A percentile compares a stretch with the other conserved stretches of the same genome.
Evolutionary conservation across 2,329 filamentous ascomycete species (phyloP).

Genomic region (Ophiosphaerella narmari): DNA sequence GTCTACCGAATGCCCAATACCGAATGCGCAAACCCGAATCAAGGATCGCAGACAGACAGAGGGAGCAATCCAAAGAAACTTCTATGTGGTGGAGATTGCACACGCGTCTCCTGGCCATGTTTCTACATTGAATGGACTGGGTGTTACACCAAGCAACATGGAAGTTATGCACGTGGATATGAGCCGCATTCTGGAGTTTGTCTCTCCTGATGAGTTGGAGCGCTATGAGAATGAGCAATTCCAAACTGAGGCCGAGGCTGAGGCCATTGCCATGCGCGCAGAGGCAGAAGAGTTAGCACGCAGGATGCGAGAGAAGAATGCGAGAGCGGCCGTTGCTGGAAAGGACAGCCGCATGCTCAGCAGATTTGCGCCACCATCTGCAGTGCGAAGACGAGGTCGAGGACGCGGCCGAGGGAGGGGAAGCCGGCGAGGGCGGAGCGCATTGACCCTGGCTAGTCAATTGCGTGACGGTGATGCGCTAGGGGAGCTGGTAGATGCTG

Average conservation of each 20-base stretch:
- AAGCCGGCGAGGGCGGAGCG: slow-evolving; percentile 11
- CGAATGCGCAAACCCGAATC: slow-evolving; percentile 35
- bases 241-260: slow-evolving; percentile 30
- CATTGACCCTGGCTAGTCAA: not conserved
- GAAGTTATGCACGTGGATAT: slow-evolving; percentile 31
- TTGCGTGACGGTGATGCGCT: slow-evolving; percentile 2
- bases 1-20: slow-evolving; percentile 31
- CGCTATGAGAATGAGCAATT: slow-evolving; percentile 41
- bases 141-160: slow-evolving; percentile 2
- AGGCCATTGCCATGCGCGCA: slow-evolving; percentile 20
- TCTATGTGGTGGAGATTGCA: slow-evolving; percentile 30
- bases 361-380: slow-evolving; percentile 10
- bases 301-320: slow-evolving; percentile 31
- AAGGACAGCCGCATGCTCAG: slow-evolving; percentile 15
- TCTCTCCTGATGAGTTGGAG: slow-evolving; percentile 36
- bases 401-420: slow-evolving; percentile 21
- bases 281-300: slow-evolving; percentile 27
- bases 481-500: slow-evolving; percentile 3
- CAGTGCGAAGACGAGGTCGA: slow-evolving; percentile 4
- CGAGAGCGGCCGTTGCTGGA: slow-evolving; percentile 10
- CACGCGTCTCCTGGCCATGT: slow-evolving; percentile 4
- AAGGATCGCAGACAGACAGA: slow-evolving; percentile 34
- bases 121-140: slow-evolving; percentile 1
- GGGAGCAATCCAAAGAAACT: slow-evolving; percentile 26
- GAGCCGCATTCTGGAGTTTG: slow-evolving; percentile 35